Conservation (phyloP, 2,329 filamentous ascomycete genomes). For the Catunica adiposa region DNA sequence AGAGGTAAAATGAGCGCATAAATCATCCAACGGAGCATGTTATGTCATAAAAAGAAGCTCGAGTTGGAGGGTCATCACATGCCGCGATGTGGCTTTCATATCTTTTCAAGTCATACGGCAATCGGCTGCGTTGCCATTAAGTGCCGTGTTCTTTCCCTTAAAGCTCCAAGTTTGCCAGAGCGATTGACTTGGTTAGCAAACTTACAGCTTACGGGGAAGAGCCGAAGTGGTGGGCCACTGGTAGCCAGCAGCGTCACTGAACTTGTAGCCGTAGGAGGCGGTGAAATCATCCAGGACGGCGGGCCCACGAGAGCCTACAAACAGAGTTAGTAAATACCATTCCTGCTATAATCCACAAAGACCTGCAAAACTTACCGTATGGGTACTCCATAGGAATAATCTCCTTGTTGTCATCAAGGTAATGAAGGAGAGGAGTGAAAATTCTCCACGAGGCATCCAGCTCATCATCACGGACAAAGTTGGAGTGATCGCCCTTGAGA, state of each 20-base stretch:
- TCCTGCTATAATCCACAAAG: not conserved
- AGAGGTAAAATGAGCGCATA: not conserved
- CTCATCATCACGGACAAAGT: slow-evolving; percentile 96
- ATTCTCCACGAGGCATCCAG: slow-evolving; percentile 96
- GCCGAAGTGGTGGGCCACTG: slow-evolving; percentile 77
- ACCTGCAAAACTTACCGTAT: slow-evolving; percentile 54
- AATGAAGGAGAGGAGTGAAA: slow-evolving; percentile 93
- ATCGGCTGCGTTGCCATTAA: not conserved
- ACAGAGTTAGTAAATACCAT: too few species aligned
- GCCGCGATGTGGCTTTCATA: not conserved
- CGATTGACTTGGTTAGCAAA: slow-evolving; percentile 18
- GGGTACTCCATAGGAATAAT: slow-evolving; percentile 99
- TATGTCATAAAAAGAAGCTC: slow-evolving; percentile 1
- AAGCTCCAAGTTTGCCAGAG: slow-evolving; percentile 11
- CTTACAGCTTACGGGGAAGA: slow-evolving; percentile 56
- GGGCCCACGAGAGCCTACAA: slow-evolving; percentile 78
- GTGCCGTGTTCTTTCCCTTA: not conserved
- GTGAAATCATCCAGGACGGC: slow-evolving; percentile 97
- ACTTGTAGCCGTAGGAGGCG: slow-evolving; percentile 95
- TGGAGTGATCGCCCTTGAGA: slow-evolving; percentile 97
- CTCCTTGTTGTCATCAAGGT: slow-evolving; percentile 98
- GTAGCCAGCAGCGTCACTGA: slow-evolving; percentile 89
- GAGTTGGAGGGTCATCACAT: not conserved
- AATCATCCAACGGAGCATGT: slow-evolving; percentile 2
- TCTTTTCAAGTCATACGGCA: not conserved